A percentile compares a stretch with the other conserved stretches of the same genome.
Conservation (phyloP, 352 stramenopile species). For the Phytopythium kandeliae region DNA sequence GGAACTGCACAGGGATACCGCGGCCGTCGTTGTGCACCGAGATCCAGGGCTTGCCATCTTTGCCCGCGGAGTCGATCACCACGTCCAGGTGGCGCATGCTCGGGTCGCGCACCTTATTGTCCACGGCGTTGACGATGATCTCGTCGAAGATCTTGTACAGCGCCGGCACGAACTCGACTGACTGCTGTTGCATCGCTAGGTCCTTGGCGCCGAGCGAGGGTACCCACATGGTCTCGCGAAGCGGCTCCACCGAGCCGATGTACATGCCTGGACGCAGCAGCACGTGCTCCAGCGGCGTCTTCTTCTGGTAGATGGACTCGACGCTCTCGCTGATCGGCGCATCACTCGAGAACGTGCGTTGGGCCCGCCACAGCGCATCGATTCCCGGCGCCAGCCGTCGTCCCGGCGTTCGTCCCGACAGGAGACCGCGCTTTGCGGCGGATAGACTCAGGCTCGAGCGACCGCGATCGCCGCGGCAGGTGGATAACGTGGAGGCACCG, state of each 20-base stretch:
- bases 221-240: constrained; percentile 79
- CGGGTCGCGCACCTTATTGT: constrained; percentile 89
- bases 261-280: constrained; percentile 90
- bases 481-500: background rate
- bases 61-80: constrained; percentile 53
- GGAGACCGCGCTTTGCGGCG: background rate
- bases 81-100: constrained; percentile 75
- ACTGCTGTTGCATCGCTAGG: constrained; percentile 61
- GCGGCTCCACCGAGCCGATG: constrained; percentile 83
- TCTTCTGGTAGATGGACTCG: constrained; percentile 87
- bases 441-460: background rate
- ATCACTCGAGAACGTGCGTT: constrained; percentile 13
- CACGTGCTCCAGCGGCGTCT: constrained; percentile 87
- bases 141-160: constrained; percentile 99
- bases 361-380: background rate
- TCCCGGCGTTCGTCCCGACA: background rate
- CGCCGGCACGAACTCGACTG: constrained; percentile 75
- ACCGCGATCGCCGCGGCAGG: background rate
- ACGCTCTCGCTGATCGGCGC: constrained; percentile 26
- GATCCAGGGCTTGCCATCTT: constrained; percentile 81
- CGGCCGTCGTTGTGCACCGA: constrained; percentile 98
- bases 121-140: constrained; percentile 99
- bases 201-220: constrained; percentile 25
- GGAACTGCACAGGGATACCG: constrained; percentile 96
- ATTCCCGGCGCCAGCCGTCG: background rate